A percentile compares a stretch with the other conserved stretches of the same genome.
Conservation (phyloP, 345 rosid genomes). For the Eucalyptus melliodora region DNA sequence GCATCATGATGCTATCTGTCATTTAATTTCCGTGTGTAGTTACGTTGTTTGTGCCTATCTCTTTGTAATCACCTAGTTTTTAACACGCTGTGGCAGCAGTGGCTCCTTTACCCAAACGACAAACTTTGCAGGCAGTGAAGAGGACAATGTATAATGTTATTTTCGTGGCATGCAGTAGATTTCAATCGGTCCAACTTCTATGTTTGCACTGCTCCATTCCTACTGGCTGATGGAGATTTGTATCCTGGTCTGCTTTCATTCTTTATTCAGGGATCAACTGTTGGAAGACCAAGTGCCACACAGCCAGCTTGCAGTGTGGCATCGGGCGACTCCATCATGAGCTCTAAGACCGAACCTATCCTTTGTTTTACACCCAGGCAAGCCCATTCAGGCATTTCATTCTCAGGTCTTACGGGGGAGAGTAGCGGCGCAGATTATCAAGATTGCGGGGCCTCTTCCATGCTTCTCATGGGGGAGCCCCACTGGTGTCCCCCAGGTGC, state of each 20-base stretch:
- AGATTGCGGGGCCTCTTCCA: conserved; percentile 80
- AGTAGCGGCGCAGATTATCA: conserved; percentile 72
- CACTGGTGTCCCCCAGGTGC: conserved; percentile 73
- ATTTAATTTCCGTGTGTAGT: neutral
- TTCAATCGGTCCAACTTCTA: neutral
- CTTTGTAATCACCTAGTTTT: neutral
- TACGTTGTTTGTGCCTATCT: neutral
- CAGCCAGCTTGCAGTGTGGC: conserved; percentile 73
- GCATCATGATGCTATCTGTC: neutral
- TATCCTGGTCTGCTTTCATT: neutral
- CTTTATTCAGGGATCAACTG: conserved; percentile 34
- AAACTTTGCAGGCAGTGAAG: neutral
- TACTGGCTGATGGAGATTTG: neutral
- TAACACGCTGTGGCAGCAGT: neutral
- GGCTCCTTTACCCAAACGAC: neutral
- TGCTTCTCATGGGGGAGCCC: conserved; percentile 77
- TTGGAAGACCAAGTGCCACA: conserved; percentile 24
- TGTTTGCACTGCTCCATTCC: neutral
- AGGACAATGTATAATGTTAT: neutral
- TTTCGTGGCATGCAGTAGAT: neutral
- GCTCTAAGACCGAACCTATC: conserved; percentile 83
- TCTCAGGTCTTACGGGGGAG: conserved; percentile 92
- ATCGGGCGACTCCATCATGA: conserved; percentile 79
- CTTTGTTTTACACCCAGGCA: conserved; percentile 43
- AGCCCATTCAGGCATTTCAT: conserved; percentile 63